Evolutionary conservation across 352 stramenopile genomes (phyloP).

Genomic region (Phytophthora quininea): DNA sequence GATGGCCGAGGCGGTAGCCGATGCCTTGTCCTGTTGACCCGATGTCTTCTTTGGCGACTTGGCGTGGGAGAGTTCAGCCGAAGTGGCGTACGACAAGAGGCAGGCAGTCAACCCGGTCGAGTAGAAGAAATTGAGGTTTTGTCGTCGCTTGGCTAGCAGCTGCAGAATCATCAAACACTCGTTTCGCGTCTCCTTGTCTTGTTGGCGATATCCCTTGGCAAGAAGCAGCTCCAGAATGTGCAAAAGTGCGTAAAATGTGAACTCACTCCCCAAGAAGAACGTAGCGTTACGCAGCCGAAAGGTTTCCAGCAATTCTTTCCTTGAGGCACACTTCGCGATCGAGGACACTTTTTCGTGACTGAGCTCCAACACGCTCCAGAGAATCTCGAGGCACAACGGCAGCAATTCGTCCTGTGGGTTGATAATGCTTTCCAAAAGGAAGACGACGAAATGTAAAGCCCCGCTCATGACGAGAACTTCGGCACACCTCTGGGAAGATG

Average conservation of each 20-base stretch:
- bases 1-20: slow-evolving; percentile 37
- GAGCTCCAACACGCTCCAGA: slow-evolving; percentile 81
- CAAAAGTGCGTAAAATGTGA: slow-evolving; percentile 63
- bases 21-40: slow-evolving; percentile 15
- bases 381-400: slow-evolving; percentile 66
- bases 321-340: slow-evolving; percentile 46
- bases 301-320: slow-evolving; percentile 61
- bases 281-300: slow-evolving; percentile 70
- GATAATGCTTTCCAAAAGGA: slow-evolving; percentile 60
- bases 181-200: slow-evolving; percentile 85
- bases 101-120: slow-evolving; percentile 60
- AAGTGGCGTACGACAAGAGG: slow-evolving; percentile 69
- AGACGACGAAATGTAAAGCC: slow-evolving; percentile 69
- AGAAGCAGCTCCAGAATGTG: slow-evolving; percentile 67
- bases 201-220: slow-evolving; percentile 58
- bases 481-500: slow-evolving; percentile 63
- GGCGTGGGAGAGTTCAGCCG: slow-evolving; percentile 42
- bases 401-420: slow-evolving; percentile 72
- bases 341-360: slow-evolving; percentile 59
- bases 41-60: slow-evolving; percentile 8
- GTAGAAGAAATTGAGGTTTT: slow-evolving; percentile 63
- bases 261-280: slow-evolving; percentile 65
- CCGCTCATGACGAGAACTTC: slow-evolving; percentile 73
- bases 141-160: slow-evolving; percentile 55
- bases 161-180: slow-evolving; percentile 74